phyloP scores from a whole-genome alignment of 805 yeast genomes.

The Candida odintsovae region DNA sequence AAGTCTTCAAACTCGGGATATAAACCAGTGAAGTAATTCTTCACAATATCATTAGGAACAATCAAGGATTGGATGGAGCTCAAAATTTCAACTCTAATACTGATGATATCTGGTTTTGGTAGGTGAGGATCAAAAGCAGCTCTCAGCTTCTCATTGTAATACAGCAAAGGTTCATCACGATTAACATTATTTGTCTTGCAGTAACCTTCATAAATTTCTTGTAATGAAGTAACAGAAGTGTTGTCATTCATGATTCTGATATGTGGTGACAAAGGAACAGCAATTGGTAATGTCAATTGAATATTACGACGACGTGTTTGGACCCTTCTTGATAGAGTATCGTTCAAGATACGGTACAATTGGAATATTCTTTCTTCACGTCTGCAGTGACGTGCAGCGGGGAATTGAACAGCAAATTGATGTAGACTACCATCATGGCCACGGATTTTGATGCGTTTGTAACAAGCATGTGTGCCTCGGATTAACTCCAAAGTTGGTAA shows the following conservation, averaged over 20 bases:
- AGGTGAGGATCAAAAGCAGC: constrained; percentile 91
- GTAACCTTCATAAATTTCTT: constrained; percentile 79
- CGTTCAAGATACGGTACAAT: constrained; percentile 82
- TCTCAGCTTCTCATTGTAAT: constrained; percentile 76
- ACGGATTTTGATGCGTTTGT: constrained; percentile 79
- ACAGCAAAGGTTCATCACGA: constrained; percentile 87
- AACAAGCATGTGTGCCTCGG: constrained; percentile 86
- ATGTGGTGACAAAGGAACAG: constrained; percentile 92
- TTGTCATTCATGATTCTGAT: constrained; percentile 86
- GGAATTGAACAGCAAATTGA: constrained; percentile 93
- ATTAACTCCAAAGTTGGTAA: constrained; percentile 83
- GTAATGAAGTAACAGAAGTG: constrained; percentile 66
- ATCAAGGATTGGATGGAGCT: constrained; percentile 82
- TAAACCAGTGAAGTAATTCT: constrained; percentile 64
- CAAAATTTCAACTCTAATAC: constrained; percentile 86
- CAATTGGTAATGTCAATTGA: constrained; percentile 81
- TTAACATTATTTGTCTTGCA: constrained; percentile 69
- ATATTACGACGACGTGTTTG: constrained; percentile 85
- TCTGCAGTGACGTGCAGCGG: constrained; percentile 95
- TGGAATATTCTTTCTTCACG: constrained; percentile 95
- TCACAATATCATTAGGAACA: constrained; percentile 80
- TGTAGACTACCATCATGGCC: constrained; percentile 93
- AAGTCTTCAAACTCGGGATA: constrained; percentile 85
- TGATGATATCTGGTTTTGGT: constrained; percentile 87
- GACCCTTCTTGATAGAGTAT: constrained; percentile 70